Evolutionary conservation across 2,329 filamentous ascomycete genomes (phyloP), one percentile per base, ranked within the genome.

Genomic region (Boeremia lycopersici): DNA sequence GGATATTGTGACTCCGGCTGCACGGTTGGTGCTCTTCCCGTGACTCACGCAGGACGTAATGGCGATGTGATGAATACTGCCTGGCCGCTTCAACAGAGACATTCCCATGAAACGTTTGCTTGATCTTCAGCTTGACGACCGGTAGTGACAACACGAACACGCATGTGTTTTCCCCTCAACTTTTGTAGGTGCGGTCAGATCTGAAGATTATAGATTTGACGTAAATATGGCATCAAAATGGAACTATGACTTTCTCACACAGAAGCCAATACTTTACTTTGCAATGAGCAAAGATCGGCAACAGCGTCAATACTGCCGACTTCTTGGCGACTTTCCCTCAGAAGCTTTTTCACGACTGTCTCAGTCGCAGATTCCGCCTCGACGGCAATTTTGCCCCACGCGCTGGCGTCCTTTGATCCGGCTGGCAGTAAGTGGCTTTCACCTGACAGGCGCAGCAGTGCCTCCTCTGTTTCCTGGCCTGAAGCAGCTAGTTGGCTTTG

Each of bases 341-440:
- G n/a, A 15, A 59, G 54, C 17, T 57, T 57, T 11, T 57, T 61
- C 1, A 69, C 62, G 42, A 63, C 53, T 0, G 56, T 35, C 11
- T 62, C 56, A 4, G 64, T 71, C 2, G 49, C 52, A 10, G 42
- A 38, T 29, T 68, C 68, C 2, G 64, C 59, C 23, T 71, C 61
- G 12, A 13, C 48, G 6, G 67, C 68, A 10, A 62, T 58, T 33
- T 56, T 65, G 1, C 62, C 63, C 71, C 71, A 74, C 2, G 61
- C 59, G 5, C 45, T 53, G 1, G 68, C 60, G n/a, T 64, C 61
- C 35, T 67, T 67, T 3, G 64, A 60, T 1, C 69, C 69, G n/a
- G 69, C 71, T 9, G 71, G 66, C 4, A 76, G 58, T 9, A 77
- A 57, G 48, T 76, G 73, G 52, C 73, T 76, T 59, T 77, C 75